Conservation (phyloP, 345 rosid genomes). For the Eucalyptus urophylla region DNA sequence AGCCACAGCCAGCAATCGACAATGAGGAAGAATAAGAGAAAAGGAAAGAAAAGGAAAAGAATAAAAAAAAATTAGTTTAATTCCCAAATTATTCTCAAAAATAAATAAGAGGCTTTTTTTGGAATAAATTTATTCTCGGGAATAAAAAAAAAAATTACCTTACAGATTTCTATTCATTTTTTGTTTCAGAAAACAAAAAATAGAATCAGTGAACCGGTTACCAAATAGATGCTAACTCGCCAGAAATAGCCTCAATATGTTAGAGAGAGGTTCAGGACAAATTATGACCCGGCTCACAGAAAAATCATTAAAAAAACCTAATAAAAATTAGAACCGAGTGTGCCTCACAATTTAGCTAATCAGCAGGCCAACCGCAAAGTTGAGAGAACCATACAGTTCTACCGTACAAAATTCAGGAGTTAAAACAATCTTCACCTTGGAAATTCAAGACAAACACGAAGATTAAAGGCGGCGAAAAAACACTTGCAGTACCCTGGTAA, state of each 20-base stretch:
- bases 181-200: too few relatives aligned
- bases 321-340: background rate
- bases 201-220: too few relatives aligned
- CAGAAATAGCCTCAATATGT: background rate
- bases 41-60: accelerated
- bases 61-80: too few relatives aligned
- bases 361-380: background rate
- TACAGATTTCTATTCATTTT: accelerated
- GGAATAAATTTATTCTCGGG: accelerated
- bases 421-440: background rate
- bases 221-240: background rate
- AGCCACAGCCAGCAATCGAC: accelerated
- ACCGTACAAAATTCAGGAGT: background rate
- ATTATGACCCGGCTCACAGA: background rate
- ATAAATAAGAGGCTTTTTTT: too few relatives aligned
- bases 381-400: background rate
- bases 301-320: background rate
- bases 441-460: background rate
- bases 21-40: accelerated
- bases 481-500: background rate
- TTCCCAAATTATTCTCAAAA: accelerated
- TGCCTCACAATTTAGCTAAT: background rate
- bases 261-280: background rate
- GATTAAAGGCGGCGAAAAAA: background rate
- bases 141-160: too few relatives aligned